Evolutionary conservation across 768 basidiomycete genomes (phyloP), one percentile per base, ranked within the genome.

Genomic region (Leucocoprinus sp.): DNA sequence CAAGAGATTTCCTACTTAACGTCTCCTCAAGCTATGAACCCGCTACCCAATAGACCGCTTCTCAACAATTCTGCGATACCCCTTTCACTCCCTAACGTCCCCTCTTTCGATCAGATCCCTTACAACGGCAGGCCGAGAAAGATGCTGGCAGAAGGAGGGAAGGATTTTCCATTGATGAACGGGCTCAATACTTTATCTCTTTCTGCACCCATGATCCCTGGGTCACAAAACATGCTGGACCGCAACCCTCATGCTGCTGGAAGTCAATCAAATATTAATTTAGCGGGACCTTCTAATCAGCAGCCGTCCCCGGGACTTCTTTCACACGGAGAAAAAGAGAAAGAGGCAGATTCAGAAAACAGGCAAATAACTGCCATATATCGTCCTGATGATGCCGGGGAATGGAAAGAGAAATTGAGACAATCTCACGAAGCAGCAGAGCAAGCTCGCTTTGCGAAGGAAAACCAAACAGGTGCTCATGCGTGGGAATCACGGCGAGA

Each of bases 1-100:
- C 96, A 98, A 67, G 96, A 99, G 72, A 88, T 99, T 54, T 89
- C 90, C 9, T 99, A 99, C 64, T 71, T 99, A 43, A 99, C 96
- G 1, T 97, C 95, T 0, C 84, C 92, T 1, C 89, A 96, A 62
- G 93, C 96, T 5, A 84, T 98, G 76, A 99, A 99, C 61, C 96
- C 96, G 35, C 72, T 97, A 41, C 92, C 92, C 2, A 87, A 91
- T 50, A 79, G 90, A 55, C 85, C 89, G 2, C 70, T 91, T 46
- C 64, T 82, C 47, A 79, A 74, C 55, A 86, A 79, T 56, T 62
- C 81, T 22, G 69, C 76, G 38, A 72, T 82, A 43, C 75, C 81
- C 28, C 69, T 84, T 50, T 67, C 80, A 29, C 66, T 85, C 46
- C 82, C 82, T 40, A 85, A 84, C 55, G 74, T 82, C 12, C 80